Evolutionary conservation across 495 filamentous ascomycete genomes (phyloP).

Genomic region (Neurospora tetraspora): DNA sequence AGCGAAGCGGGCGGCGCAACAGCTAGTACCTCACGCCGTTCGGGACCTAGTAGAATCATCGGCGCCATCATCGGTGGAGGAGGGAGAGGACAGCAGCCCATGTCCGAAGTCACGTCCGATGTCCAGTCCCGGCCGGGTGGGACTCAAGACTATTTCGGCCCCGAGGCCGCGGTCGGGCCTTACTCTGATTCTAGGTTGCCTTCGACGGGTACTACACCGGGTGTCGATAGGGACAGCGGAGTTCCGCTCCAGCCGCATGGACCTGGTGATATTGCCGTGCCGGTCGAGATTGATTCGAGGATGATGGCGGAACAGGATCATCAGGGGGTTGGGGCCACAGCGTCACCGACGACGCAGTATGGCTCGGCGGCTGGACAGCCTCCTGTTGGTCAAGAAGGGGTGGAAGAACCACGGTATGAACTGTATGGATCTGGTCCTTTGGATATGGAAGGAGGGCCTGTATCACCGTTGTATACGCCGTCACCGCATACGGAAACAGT

Average conservation of each 20-base stretch:
- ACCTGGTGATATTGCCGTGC: slow-evolving; percentile 22
- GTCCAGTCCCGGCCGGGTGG: slow-evolving; percentile 15
- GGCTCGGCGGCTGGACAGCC: neutral
- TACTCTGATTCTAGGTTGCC: slow-evolving; percentile 18
- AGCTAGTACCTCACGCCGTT: neutral
- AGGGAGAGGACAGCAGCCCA: slow-evolving; percentile 5
- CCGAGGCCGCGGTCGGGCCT: slow-evolving; percentile 23
- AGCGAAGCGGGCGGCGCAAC: slow-evolving; percentile 2
- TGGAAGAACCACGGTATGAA: slow-evolving; percentile 12
- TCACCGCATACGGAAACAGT: neutral
- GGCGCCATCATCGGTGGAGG: slow-evolving; percentile 2
- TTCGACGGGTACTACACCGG: slow-evolving; percentile 11
- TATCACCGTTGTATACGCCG: neutral
- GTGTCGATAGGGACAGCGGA: slow-evolving; percentile 4
- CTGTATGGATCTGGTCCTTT: slow-evolving; percentile 14
- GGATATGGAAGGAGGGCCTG: neutral
- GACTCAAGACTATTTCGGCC: slow-evolving; percentile 24
- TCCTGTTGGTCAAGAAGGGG: neutral
- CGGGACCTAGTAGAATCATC: neutral
- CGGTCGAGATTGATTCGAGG: slow-evolving; percentile 26
- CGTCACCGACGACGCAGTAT: slow-evolving; percentile 22
- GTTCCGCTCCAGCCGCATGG: slow-evolving; percentile 20
- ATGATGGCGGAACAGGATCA: slow-evolving; percentile 8
- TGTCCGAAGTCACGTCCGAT: slow-evolving; percentile 20
- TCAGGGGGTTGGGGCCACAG: slow-evolving; percentile 16